Base-by-base conservation (phyloP, 169 alveolate genomes). In the Cyclospora cayetanensis region DNA sequence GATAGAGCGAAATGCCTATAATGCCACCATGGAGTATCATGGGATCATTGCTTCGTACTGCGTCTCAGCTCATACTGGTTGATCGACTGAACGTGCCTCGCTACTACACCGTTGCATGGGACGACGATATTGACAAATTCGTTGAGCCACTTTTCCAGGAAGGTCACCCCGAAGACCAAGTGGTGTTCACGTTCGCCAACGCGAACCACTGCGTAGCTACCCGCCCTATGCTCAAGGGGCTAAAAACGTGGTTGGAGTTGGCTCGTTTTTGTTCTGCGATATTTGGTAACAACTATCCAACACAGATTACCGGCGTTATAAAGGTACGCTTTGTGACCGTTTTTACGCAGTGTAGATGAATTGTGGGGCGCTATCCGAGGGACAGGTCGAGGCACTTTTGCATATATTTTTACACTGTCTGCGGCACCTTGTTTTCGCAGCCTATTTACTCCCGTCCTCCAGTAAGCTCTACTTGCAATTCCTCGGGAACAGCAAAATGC, bases 101-200 rank as follows among this genome's bases (percentile, higher is more conserved):
- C 72, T 52, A 79, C 89, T 79, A 29, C 37, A 79, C 89, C 2
- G 89, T 60, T 50, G 37, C 20, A 1, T 79, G 89, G 89, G 89
- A 79, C 1, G 89, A 46, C 11, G 52, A 79, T 11, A 68, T 72
- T 29, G 34, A 31, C 74, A 79, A n/a, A 18, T 50, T 39, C 25
- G 52, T 79, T n/a, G 53, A 25, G 72, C 74, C 70, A 27, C 22
- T 79, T 42, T 31, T 79, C 2, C 74, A 79, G 35, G 89, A 72
- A 79, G 89, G 89, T 25, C 89, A 79, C 22, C 89, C 89, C 11
- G 89, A 79, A 15, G 89, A 79, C 35, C 89, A 50, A 79, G 52
- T 79, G 50, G 89, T 50, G 22, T 79, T 79, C 52, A 29, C 89
- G 9, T 79, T 79, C 74, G 89, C 89, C 35, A 34, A 50, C 74